Conservation (phyloP, 441 rosid species). For the Erysimum cheiri region DNA sequence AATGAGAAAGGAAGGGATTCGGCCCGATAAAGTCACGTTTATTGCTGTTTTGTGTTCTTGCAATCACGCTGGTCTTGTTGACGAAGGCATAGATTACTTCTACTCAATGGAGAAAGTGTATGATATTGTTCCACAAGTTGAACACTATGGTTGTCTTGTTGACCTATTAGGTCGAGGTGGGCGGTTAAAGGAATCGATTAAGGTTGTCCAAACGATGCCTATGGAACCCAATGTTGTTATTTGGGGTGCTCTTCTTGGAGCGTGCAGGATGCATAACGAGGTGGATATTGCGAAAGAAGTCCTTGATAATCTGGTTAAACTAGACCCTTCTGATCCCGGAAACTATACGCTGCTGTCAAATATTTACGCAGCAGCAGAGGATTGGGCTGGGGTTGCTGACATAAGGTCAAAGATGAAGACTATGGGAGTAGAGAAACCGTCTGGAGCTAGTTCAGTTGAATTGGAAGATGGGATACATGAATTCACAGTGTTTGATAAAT, state of each 20-base stretch:
- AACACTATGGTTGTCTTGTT: constrained; percentile 88
- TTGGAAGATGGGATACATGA: constrained; percentile 64
- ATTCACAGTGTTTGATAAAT: constrained; percentile 65
- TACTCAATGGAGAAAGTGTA: constrained; percentile 64
- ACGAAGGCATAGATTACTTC: constrained; percentile 68
- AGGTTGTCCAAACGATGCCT: constrained; percentile 70
- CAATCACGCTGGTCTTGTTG: constrained; percentile 71
- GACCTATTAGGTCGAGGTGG: constrained; percentile 82
- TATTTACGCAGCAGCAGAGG: constrained; percentile 76
- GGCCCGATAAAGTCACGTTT: constrained; percentile 70
- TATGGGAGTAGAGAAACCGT: constrained; percentile 58
- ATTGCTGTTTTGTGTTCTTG: constrained; percentile 81
- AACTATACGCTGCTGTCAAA: constrained; percentile 69
- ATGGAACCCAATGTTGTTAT: constrained; percentile 74
- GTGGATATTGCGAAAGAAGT: constrained; percentile 64
- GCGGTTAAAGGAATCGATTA: constrained; percentile 67
- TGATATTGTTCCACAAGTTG: constrained; percentile 64
- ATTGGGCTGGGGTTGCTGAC: constrained; percentile 69
- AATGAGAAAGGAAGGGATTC: constrained; percentile 69
- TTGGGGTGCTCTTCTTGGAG: constrained; percentile 83
- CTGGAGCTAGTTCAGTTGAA: constrained; percentile 75
- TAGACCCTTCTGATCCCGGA: constrained; percentile 61
- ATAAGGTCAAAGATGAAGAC: constrained; percentile 70
- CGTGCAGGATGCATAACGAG: constrained; percentile 69
- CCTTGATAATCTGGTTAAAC: constrained; percentile 51